Conservation (phyloP, 2,329 filamentous ascomycete genomes). For the Trichoderma koningiopsis region DNA sequence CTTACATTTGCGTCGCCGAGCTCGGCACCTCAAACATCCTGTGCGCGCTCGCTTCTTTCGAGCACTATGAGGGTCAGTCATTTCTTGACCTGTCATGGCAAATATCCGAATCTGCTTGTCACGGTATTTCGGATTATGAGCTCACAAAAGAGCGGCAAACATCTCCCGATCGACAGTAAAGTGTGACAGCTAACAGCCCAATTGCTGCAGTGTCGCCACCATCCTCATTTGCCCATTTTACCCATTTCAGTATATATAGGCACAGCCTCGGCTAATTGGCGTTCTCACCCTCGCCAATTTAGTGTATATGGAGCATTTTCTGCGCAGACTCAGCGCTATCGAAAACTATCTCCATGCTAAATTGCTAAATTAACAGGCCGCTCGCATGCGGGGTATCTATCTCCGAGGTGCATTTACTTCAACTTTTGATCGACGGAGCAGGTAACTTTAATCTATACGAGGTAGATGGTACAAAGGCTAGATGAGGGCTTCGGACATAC, state of each 20-base stretch:
- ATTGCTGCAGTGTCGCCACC: too few species aligned
- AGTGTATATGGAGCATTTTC: not conserved
- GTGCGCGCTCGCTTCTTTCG: constrained; percentile 9
- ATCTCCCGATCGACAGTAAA: not conserved
- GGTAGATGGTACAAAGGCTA: not conserved
- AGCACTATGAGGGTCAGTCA: not conserved
- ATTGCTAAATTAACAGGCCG: too few species aligned
- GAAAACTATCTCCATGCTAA: not conserved
- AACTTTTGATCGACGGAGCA: not conserved
- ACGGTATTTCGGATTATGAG: not conserved
- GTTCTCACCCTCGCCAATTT: too few species aligned
- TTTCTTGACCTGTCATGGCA: not conserved
- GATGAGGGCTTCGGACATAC: not conserved
- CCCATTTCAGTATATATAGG: not conserved
- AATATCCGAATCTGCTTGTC: not conserved
- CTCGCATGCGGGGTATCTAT: not conserved
- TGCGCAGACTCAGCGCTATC: not conserved
- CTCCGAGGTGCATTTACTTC: not conserved
- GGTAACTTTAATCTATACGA: not conserved
- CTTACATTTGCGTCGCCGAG: constrained; percentile 20
- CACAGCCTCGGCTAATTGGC: constrained; percentile 11
- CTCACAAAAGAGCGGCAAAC: not conserved
- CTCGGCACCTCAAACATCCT: constrained; percentile 11
- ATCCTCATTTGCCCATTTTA: not conserved
- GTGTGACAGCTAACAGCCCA: not conserved